Evolutionary conservation across 345 rosid genomes (phyloP).

Genomic region (Citrus sp.): DNA sequence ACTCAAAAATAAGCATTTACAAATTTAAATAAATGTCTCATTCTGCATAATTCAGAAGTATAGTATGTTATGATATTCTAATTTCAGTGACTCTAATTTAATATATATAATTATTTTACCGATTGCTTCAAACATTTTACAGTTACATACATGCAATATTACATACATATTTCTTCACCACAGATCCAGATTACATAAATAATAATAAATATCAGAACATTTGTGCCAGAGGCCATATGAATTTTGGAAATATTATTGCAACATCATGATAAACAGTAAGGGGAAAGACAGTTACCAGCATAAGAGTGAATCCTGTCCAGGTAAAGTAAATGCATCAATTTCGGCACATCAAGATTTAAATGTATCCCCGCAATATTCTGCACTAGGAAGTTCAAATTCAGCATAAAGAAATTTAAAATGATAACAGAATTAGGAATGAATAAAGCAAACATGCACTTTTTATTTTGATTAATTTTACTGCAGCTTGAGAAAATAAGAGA

Average conservation of each 20-base stretch:
- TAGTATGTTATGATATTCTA: neutral
- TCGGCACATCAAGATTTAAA: slow-evolving; percentile 73
- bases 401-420: slow-evolving; percentile 14
- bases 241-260: neutral
- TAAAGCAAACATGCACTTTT: neutral
- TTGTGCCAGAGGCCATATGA: neutral
- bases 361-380: slow-evolving; percentile 77
- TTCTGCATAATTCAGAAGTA: neutral
- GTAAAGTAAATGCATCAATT: slow-evolving; percentile 64
- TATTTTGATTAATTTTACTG: neutral
- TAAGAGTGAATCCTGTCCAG: slow-evolving; percentile 67
- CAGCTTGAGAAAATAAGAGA: neutral
- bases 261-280: neutral
- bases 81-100: neutral
- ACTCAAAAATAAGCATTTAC: neutral
- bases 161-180: neutral
- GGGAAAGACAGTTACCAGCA: slow-evolving; percentile 55
- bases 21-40: neutral
- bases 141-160: neutral
- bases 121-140: no score
- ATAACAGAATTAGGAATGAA: neutral
- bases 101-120: neutral
- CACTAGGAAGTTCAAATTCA: slow-evolving; percentile 37
- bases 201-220: neutral
- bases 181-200: neutral